phyloP scores from a whole-genome alignment of 2,329 filamentous ascomycete genomes.

The Aspergillus melleus region DNA sequence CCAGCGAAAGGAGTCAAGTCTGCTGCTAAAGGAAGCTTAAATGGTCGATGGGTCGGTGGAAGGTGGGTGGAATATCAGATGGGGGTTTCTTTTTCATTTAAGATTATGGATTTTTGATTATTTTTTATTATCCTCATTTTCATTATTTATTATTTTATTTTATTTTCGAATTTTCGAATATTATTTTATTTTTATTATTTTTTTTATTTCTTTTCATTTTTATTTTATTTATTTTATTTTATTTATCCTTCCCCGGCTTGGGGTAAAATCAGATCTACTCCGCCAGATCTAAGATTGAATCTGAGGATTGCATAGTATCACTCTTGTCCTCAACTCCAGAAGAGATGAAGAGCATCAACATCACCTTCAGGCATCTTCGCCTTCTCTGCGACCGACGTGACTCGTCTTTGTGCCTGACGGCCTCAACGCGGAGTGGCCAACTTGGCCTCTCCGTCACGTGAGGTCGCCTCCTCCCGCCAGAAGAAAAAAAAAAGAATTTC shows the following conservation, averaged over 20 bases:
- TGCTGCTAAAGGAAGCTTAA: no score
- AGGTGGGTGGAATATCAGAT: no score
- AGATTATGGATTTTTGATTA: conserved; percentile 7
- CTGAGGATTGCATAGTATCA: no score
- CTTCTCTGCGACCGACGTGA: not conserved
- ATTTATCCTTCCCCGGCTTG: not conserved
- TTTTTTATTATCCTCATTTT: conserved; percentile 7
- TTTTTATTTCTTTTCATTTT: not conserved
- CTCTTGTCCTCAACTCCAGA: no score
- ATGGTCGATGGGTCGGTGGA: no score
- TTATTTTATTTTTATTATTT: conserved; percentile 18
- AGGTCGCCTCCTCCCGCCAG: not conserved
- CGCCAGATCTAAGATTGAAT: no score
- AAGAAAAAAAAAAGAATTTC: conserved; percentile 16
- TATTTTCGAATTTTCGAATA: conserved; percentile 15
- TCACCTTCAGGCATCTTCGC: no score
- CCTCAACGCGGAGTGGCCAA: conserved; percentile 15
- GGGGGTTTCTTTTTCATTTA: not conserved
- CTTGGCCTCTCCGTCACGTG: conserved; percentile 18
- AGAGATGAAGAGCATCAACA: no score
- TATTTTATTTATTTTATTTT: conserved; percentile 11
- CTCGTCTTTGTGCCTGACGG: conserved; percentile 2
- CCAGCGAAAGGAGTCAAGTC: no score
- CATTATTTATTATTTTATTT: conserved; percentile 16
- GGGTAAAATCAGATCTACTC: no score